Evolutionary conservation across 2,329 filamentous ascomycete species (phyloP).

Genomic region (Atkinsonella hypoxylon): DNA sequence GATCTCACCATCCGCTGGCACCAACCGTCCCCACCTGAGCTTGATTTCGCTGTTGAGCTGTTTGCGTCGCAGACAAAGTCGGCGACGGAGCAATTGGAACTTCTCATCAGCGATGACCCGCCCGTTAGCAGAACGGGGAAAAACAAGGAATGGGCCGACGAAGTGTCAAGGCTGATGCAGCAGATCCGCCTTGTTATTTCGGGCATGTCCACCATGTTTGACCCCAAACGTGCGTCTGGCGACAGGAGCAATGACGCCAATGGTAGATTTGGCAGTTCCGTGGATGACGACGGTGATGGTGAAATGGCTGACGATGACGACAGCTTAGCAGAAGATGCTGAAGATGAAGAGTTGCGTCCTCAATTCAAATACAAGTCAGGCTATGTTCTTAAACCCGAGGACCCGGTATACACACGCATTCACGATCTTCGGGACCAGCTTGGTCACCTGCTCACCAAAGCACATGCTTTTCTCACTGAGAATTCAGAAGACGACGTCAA

Average conservation of each 20-base stretch:
- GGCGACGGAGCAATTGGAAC: conserved; percentile 61
- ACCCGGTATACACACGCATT: conserved; percentile 57
- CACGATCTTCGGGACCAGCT: conserved; percentile 72
- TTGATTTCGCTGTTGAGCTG: conserved; percentile 79
- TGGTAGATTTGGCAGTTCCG: conserved; percentile 18
- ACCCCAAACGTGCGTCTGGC: conserved; percentile 57
- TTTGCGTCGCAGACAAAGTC: conserved; percentile 74
- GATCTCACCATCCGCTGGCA: conserved; percentile 87
- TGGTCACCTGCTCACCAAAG: conserved; percentile 67
- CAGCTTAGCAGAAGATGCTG: conserved; percentile 51
- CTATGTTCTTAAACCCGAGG: conserved; percentile 53
- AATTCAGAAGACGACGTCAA: conserved; percentile 92
- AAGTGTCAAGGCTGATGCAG: conserved; percentile 80
- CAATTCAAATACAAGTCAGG: conserved; percentile 84
- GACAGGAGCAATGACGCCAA: conserved; percentile 37
- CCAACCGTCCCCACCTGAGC: conserved; percentile 64
- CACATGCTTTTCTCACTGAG: conserved; percentile 70
- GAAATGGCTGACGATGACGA: conserved; percentile 34
- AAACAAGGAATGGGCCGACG: conserved; percentile 98
- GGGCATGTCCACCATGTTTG: conserved; percentile 81
- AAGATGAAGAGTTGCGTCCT: conserved; percentile 73
- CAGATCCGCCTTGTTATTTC: conserved; percentile 82
- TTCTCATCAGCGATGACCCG: conserved; percentile 70
- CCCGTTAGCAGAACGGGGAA: conserved; percentile 84
- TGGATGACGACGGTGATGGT: conserved; percentile 43